A percentile compares a stretch with the other conserved stretches of the same genome.
These are phyloP conservation scores for Daldinia bambusicola DNA, from an alignment of 495 filamentous ascomycete genomes.

Conservation along the genomic window DNA sequence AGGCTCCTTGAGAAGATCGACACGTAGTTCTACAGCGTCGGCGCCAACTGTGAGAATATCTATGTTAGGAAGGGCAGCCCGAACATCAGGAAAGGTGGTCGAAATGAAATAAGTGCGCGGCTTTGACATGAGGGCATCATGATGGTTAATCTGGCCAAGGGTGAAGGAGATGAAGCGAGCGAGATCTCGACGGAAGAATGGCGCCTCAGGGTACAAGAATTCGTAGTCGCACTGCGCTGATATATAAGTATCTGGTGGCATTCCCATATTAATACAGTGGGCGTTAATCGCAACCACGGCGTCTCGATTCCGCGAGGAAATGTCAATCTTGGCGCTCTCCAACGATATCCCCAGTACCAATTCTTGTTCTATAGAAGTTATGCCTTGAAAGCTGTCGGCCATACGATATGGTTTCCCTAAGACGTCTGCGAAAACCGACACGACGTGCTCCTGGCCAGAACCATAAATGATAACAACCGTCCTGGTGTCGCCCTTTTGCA, in stretches of 20 bases:
- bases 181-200: slow-evolving; percentile 78
- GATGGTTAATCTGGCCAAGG: slow-evolving; percentile 77
- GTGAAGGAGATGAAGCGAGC: slow-evolving; percentile 80
- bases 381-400: slow-evolving; percentile 62
- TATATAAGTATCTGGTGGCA: slow-evolving; percentile 70
- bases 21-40: slow-evolving; percentile 84
- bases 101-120: slow-evolving; percentile 83
- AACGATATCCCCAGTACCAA: slow-evolving; percentile 68
- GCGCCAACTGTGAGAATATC: slow-evolving; percentile 86
- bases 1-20: slow-evolving; percentile 83
- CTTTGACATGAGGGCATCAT: slow-evolving; percentile 78
- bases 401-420: slow-evolving; percentile 72
- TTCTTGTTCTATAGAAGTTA: slow-evolving; percentile 60
- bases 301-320: slow-evolving; percentile 61
- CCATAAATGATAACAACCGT: slow-evolving; percentile 71
- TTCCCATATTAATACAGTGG: slow-evolving; percentile 75
- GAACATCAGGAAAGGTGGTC: slow-evolving; percentile 86
- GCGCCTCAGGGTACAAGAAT: slow-evolving; percentile 77
- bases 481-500: slow-evolving; percentile 59
- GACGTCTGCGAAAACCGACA: slow-evolving; percentile 73
- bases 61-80: slow-evolving; percentile 82
- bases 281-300: slow-evolving; percentile 73
- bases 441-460: slow-evolving; percentile 69
- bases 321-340: slow-evolving; percentile 61
- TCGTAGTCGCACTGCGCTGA: slow-evolving; percentile 79